Conservation (phyloP, 192 early-diverging fungal species). For the Irineochytrium annulatum region DNA sequence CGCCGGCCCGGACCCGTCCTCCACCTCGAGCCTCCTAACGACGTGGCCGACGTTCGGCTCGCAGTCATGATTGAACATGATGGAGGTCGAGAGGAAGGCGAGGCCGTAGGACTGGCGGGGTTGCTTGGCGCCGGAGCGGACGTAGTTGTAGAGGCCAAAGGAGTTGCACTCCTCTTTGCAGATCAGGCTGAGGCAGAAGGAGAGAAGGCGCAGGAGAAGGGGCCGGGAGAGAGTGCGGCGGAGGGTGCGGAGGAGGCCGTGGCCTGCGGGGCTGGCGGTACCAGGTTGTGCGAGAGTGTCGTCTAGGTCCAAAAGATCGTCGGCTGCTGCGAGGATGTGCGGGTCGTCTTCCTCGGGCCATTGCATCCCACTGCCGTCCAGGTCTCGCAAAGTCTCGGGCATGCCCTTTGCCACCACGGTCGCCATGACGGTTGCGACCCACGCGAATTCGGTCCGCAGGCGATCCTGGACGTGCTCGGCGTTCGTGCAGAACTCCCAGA, state of each 20-base stretch:
- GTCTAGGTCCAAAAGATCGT: conserved; percentile 10
- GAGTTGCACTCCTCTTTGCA: conserved; percentile 52
- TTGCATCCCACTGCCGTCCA: not conserved
- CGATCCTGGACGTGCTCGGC: not conserved
- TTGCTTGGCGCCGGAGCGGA: conserved; percentile 7
- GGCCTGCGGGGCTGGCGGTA: not conserved
- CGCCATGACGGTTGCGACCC: not conserved
- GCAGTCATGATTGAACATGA: conserved; percentile 52
- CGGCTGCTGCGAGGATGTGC: not conserved
- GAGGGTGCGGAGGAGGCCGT: not conserved
- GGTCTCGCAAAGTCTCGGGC: too few relatives aligned
- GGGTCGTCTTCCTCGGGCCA: not conserved
- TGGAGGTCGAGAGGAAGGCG: conserved; percentile 34
- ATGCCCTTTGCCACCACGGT: too few relatives aligned
- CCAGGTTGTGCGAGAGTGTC: not conserved
- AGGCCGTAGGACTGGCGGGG: conserved; percentile 40
- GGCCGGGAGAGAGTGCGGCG: not conserved
- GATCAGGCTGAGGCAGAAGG: conserved; percentile 28
- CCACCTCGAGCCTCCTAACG: not conserved
- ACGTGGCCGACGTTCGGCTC: conserved; percentile 40
- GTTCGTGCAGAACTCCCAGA: conserved; percentile 15
- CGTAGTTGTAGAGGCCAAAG: conserved; percentile 45
- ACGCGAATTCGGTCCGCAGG: conserved; percentile 4
- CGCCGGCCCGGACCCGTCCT: not conserved
- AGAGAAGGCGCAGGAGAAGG: not conserved